Evolutionary conservation across 208 protist genomes (phyloP), one percentile per base, ranked within the genome.

Genomic region (Chromosphaera perkinsii): DNA sequence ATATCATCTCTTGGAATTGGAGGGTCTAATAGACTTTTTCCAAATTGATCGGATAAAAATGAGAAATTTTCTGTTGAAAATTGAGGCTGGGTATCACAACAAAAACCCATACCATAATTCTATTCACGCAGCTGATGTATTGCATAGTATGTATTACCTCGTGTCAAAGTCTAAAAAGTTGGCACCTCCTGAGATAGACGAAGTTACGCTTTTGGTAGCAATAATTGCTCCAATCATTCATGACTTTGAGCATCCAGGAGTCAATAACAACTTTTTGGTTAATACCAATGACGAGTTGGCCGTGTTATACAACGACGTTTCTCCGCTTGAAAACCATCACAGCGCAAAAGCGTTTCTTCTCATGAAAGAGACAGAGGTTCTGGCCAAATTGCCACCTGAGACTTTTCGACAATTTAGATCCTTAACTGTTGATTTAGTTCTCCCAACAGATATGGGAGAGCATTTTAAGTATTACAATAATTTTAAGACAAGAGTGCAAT

Each of bases 51-150:
- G n/a, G n/a, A n/a, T n/a, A n/a, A n/a, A n/a, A n/a, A n/a, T n/a
- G n/a, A n/a, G n/a, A n/a, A n/a, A n/a, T n/a, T n/a, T n/a, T n/a
- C n/a, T n/a, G n/a, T n/a, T n/a, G n/a, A n/a, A n/a, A n/a, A n/a
- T n/a, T n/a, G n/a, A n/a, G n/a, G n/a, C n/a, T n/a, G n/a, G n/a
- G n/a, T n/a, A n/a, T n/a, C n/a, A n/a, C n/a, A n/a, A n/a, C n/a
- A n/a, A n/a, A n/a, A 75, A 77, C 40, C 68, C 69, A 5, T 77
- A 75, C 39, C 72, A 77, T 33, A 77, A 77, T 27, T 60, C 35
- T 40, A 3, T 14, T 29, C 72, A 77, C 42, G 68, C 39, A 12
- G 39, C 31, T 43, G 72, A 73, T 55, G 72, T 77, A 22, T 22
- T 43, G 14, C 57, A 63, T 32, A 9, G 14, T 20, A 49, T 66